A percentile compares a stretch with the other conserved stretches of the same genome.
These are phyloP conservation scores for Fusarium praegraminearum DNA, from an alignment of 2,329 filamentous ascomycete species.

Conservation along the genomic window DNA sequence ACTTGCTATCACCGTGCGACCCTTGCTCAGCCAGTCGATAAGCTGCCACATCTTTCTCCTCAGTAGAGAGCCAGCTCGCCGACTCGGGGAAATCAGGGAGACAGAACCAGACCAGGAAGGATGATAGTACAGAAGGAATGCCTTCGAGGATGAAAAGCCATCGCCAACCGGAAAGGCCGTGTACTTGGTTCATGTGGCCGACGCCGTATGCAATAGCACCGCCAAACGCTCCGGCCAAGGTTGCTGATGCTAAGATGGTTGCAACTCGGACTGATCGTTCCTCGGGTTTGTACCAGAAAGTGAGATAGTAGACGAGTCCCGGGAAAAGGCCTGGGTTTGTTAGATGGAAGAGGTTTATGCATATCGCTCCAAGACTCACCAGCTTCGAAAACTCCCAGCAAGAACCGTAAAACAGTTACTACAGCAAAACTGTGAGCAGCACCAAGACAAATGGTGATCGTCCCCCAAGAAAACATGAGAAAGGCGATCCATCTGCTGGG, in stretches of 20 bases:
- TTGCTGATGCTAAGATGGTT: constrained; percentile 74
- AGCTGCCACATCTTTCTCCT: constrained; percentile 66
- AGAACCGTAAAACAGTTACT: constrained; percentile 48
- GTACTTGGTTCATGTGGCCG: constrained; percentile 73
- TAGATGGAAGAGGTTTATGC: background rate
- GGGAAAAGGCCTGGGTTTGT: constrained; percentile 54
- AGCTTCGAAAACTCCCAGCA: constrained; percentile 51
- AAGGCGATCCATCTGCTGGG: constrained; percentile 61
- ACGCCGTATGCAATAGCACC: constrained; percentile 78
- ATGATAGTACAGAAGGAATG: constrained; percentile 70
- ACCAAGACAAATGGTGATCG: constrained; percentile 58
- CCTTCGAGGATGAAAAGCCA: constrained; percentile 73
- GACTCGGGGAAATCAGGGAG: constrained; percentile 76
- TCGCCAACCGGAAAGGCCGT: constrained; percentile 73
- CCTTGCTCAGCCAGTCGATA: constrained; percentile 51
- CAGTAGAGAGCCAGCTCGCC: constrained; percentile 67
- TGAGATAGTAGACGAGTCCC: constrained; percentile 58
- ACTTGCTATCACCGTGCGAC: constrained; percentile 65
- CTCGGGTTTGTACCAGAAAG: constrained; percentile 77
- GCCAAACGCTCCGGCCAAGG: constrained; percentile 76
- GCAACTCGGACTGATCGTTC: constrained; percentile 75
- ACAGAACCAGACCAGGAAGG: constrained; percentile 71
- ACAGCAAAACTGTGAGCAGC: constrained; percentile 52
- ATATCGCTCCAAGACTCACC: constrained; percentile 1
- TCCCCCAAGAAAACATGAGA: constrained; percentile 50